A percentile compares a stretch with the other conserved stretches of the same genome.
Evolutionary conservation across 2,329 filamentous ascomycete species (phyloP).

Genomic region (Monilinia polystroma): DNA sequence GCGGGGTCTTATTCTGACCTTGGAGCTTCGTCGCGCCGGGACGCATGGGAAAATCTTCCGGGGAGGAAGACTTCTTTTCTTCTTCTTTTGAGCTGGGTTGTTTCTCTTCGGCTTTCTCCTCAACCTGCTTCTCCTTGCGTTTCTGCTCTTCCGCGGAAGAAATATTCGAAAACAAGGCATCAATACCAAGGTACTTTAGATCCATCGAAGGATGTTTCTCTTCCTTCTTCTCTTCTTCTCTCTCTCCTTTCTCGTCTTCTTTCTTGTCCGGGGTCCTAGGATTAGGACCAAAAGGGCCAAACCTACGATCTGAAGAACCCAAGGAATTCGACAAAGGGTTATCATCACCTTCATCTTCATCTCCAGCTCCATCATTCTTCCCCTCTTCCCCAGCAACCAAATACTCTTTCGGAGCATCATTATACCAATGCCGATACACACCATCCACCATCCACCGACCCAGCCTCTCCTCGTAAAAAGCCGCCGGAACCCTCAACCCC

Average conservation of each 20-base stretch:
- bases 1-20: too few species aligned
- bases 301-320: not conserved
- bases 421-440: not conserved
- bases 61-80: not conserved
- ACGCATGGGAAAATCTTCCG: not conserved
- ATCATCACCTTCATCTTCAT: not conserved
- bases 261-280: not conserved
- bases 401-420: not conserved
- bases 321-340: not conserved
- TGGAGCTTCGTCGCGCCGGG: not conserved
- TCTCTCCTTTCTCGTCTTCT: not conserved
- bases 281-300: not conserved
- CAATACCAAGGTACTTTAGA: too few species aligned
- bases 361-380: not conserved
- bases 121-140: not conserved
- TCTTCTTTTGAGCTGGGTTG: not conserved
- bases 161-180: too few species aligned
- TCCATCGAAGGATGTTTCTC: not conserved
- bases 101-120: not conserved
- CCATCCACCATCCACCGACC: not conserved
- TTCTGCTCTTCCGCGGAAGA: not conserved
- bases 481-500: slow-evolving; percentile 15
- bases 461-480: not conserved
- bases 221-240: not conserved
- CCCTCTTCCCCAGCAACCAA: not conserved